These are phyloP conservation scores for Schoenoplectus tabernaemontani DNA, from an alignment of 202 grass and related monocot genomes.

Conservation along the genomic window DNA sequence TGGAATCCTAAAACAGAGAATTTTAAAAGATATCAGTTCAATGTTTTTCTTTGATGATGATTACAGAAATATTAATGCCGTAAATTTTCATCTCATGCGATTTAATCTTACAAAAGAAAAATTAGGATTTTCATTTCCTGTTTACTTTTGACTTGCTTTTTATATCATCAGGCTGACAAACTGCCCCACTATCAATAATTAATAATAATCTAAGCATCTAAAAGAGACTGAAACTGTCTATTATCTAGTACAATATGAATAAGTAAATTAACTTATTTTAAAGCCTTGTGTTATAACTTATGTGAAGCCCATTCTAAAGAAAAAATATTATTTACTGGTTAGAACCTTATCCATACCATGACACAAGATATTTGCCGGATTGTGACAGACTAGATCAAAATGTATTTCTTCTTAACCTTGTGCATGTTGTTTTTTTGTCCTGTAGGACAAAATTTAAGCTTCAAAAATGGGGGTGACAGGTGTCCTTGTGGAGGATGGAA, in stretches of 20 bases:
- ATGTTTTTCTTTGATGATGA: slow-evolving; percentile 26
- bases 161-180: neutral
- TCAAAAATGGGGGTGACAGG: slow-evolving; percentile 26
- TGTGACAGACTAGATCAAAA: neutral
- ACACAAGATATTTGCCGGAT: neutral
- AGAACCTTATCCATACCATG: neutral
- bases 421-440: neutral
- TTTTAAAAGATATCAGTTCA: slow-evolving; percentile 5
- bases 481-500: slow-evolving; percentile 22
- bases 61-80: neutral
- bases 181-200: neutral
- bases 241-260: neutral
- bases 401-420: slow-evolving; percentile 7
- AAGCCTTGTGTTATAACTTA: neutral
- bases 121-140: neutral
- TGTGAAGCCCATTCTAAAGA: neutral
- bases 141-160: neutral
- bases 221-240: neutral
- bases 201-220: neutral
- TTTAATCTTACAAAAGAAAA: neutral
- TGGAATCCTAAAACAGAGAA: neutral
- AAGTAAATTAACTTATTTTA: neutral
- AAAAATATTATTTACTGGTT: neutral
- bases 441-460: slow-evolving; percentile 1
- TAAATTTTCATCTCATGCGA: neutral